Evolutionary conservation across 352 stramenopile species (phyloP), one percentile per base, ranked within the genome.

Genomic region (Globisporangium carolinianum): DNA sequence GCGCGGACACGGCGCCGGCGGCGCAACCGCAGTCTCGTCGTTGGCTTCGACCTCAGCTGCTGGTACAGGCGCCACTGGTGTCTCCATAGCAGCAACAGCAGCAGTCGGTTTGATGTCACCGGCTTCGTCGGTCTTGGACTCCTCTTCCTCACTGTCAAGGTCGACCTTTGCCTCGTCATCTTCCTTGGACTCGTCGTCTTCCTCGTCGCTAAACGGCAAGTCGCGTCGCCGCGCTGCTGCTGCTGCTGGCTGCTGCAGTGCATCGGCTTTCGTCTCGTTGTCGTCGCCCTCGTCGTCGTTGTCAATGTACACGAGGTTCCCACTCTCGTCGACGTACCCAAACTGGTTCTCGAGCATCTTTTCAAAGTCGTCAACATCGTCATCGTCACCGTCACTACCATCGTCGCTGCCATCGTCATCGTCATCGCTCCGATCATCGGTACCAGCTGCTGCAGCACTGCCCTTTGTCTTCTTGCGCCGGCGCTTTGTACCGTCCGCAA

Each of bases 261-360:
- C 24, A 32, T 62, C 67, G 15, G 47, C 42, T 17, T 91, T 60
- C 41, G 76, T 79, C 47, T 67, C 62, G 15, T 71, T 45, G 47
- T 53, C 56, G 8, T 60, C 66, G 14, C 42, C 45, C 17, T 91
- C 83, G 11, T 88, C 83, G 4, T 91, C 86, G 60, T 97, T 87
- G 55, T 96, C 91, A 69, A 98, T 89, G 62, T 97, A 98, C 39
- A 98, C 89, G 51, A 98, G 87, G 66, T 98, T 98, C 35, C 95
- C 95, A 61, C 97, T 82, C 18, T 95, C 89, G 57, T 98, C 94
- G 11, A 98, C 89, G 67, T 98, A 98, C 4, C 91, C 89, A 71
- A 98, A 98, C 83, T 98, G 94, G 57, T 97, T 96, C 51, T 91
- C 79, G 32, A 91, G 61, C 86, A 83, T 88, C 63, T 75, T 73